A percentile compares a stretch with the other conserved stretches of the same genome.
phyloP scores from a whole-genome alignment of 495 filamentous ascomycete genomes.

The Talaromyces thailandensis region DNA sequence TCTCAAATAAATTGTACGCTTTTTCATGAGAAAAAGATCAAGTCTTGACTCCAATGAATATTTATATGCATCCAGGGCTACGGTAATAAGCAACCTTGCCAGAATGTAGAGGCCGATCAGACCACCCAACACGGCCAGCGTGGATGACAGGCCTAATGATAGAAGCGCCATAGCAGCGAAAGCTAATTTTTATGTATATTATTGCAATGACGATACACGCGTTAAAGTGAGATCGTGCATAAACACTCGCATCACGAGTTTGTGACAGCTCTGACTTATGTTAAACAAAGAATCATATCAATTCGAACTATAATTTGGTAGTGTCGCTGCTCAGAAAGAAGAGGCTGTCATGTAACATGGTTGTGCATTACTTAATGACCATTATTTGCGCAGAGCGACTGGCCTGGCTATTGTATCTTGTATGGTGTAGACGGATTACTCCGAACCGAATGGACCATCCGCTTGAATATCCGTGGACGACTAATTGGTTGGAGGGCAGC shows the following conservation, averaged over 20 bases:
- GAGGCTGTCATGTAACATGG: neutral
- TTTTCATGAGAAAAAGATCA: neutral
- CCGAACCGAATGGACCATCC: neutral
- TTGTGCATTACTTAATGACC: neutral
- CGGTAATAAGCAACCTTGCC: neutral
- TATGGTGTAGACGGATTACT: neutral
- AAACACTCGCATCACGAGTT: neutral
- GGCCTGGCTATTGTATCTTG: neutral
- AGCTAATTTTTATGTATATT: neutral
- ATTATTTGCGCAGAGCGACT: neutral
- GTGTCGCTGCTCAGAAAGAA: neutral
- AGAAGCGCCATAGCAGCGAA: neutral
- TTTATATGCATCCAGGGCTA: neutral
- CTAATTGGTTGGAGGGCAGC: neutral
- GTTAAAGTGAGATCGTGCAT: neutral
- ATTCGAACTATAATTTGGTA: neutral
- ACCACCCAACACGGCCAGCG: neutral
- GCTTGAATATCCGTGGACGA: neutral
- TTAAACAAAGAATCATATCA: neutral
- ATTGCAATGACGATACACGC: neutral
- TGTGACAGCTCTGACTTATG: neutral
- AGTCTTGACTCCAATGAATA: neutral
- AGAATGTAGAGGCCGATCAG: neutral
- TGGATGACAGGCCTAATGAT: neutral
- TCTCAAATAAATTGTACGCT: neutral